Evolutionary conservation across 441 rosid species (phyloP).

Genomic region (Capsella rubella): DNA sequence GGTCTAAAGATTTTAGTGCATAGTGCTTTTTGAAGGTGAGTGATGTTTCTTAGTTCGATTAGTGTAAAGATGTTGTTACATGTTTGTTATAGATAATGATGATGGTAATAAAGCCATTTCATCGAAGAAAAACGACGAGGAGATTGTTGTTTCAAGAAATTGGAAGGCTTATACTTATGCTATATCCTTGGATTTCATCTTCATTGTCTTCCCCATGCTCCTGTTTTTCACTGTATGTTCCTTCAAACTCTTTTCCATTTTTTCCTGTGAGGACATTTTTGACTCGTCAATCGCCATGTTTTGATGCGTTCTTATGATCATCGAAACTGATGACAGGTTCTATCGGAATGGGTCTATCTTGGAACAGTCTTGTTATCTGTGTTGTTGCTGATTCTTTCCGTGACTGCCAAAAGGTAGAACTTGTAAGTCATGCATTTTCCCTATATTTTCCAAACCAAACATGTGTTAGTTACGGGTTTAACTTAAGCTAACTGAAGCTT

Average conservation of each 20-base stretch:
- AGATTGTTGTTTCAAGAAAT: constrained; percentile 48
- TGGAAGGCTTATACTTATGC: constrained; percentile 54
- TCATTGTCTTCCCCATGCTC: constrained; percentile 66
- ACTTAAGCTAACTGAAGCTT: neutral
- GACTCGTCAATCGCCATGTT: neutral
- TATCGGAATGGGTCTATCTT: constrained; percentile 67
- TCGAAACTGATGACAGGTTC: constrained; percentile 56
- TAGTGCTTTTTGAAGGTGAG: neutral
- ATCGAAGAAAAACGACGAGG: constrained; percentile 55
- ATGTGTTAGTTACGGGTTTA: constrained; percentile 4
- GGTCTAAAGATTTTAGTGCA: neutral
- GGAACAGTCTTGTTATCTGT: constrained; percentile 49
- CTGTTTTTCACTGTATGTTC: constrained; percentile 76
- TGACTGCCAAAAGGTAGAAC: constrained; percentile 79
- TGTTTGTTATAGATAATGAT: constrained; percentile 46
- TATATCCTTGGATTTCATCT: constrained; percentile 63
- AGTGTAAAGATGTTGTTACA: constrained; percentile 23
- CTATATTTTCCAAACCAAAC: neutral
- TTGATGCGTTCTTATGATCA: constrained; percentile 9
- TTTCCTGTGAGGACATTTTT: neutral
- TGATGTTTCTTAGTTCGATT: neutral
- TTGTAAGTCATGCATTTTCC: constrained; percentile 46
- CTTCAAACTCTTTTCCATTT: constrained; percentile 1
- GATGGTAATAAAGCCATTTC: constrained; percentile 27
- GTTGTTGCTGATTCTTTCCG: constrained; percentile 45